Evolutionary conservation across 805 yeast genomes (phyloP), one percentile per base, ranked within the genome.

Genomic region (Wickerhamiella lipophila): DNA sequence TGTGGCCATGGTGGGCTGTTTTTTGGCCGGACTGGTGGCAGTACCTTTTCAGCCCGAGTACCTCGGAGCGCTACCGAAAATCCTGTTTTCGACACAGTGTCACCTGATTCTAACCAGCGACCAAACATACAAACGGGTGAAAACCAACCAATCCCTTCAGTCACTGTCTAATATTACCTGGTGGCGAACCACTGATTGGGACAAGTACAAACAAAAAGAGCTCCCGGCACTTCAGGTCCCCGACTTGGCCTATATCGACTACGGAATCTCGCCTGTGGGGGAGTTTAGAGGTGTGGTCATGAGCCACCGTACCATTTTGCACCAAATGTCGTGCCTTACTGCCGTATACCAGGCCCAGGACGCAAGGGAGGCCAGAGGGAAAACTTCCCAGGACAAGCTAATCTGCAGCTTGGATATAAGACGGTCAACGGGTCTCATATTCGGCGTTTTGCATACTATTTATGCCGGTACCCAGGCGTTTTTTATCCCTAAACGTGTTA

Each of bases 221-320:
- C 72, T 74, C 1, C 85, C 88, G 1, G 76, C 83, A 0, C 65
- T 79, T 41, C 84, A 81, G 55, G 76, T 79, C 1, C 84, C 88
- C 1, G 94, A 85, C 58, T 67, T 92, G 51, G 96, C 97, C 0
- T 92, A 92, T 59, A 88, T 92, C 12, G 98, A 92, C 65, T 92
- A 83, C 60, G 78, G 92, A 0, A 76, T 88, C 56, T 82, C 94
- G 1, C 94, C 96, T 0, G 76, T 83, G 23, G 97, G 97, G 2
- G 94, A 88, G 55, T 66, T 87, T 30, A 72, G 95, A 50, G 99
- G 99, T 15, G 94, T 92, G 30, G 95, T 94, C 1, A 75, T 92
- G 60, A 83, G 92, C 21, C 97, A 92, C 62, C 71, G 85, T 51
- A 87, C 95, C 0, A 75, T 92, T 6, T 73, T 83, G 60, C 89